Evolutionary conservation across 805 yeast species (phyloP), one percentile per base, ranked within the genome.

Genomic region (Starmerella cellae): DNA sequence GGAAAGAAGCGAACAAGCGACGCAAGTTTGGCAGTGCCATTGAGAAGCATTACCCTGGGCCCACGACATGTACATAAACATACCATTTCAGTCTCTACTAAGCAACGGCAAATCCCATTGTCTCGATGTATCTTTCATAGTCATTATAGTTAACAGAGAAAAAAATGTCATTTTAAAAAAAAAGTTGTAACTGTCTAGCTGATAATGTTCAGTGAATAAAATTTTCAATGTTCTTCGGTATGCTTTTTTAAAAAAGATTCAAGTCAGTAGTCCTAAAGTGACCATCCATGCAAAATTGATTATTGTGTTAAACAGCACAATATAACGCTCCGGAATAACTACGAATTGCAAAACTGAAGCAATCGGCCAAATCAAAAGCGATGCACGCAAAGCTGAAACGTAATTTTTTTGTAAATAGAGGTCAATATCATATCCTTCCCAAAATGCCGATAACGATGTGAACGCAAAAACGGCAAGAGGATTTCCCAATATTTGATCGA

Each of bases 1-100:
- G 63, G 55, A 83, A 82, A 4, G 91, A 79, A 19, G 85, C 76
- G 56, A 83, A 83, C 34, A 83, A 78, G 44, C 82, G 66, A 37
- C 94, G 63, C 34, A 84, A 72, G 55, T 84, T 82, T 35, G 82
- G 84, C 35, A 83, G 64, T 52, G 78, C 75, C 77, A 50, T 52
- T 10, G 28, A 13, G 28, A 26, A 26, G 11, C 13, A 13, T 26
- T 10, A 26, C 28, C 28, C 28, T 26, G 13, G 9, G 28, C 13
- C 13, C 9, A 26, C 28, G 13, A 26, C 28, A 26, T 9, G 11
- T 26, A 26, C 13, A 26, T 26, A 26, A 9, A 13, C 13, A 26
- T 26, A 13, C n/a, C n/a, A n/a, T n/a, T n/a, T n/a, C n/a, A n/a
- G n/a, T n/a, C n/a, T n/a, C n/a, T n/a, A n/a, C n/a, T n/a, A n/a